Base-by-base conservation (phyloP, 345 rosid species). In the Euclidium syriacum region DNA sequence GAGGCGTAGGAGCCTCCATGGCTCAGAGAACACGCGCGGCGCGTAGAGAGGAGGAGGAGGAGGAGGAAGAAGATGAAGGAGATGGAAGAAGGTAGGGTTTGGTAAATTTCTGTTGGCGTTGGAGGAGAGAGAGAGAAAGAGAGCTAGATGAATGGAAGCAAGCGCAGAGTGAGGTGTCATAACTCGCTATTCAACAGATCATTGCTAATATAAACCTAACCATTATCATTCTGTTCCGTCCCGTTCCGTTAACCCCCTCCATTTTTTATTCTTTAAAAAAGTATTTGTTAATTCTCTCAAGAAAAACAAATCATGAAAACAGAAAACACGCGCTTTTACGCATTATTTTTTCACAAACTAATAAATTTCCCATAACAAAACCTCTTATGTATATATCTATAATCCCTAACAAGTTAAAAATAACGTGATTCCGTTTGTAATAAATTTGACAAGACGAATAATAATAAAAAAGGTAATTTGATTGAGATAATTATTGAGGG, bases 1-100 rank as follows among this genome's bases (percentile, higher is more conserved):
- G 77, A 61, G 70, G 70, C 65, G 67, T 61, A 2, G 59, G 59
- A 64, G 74, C 80, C 80, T 73, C 79, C 54, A 66, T 67, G 33
- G 65, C 2, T 49, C 0, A 11, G 54, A 20, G n/a, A 52, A 51
- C 66, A 58, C 59, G 55, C 67, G 59, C 73, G 59, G 73, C 60
- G 65, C 44, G 66, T 58, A 1, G 32, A 51, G 35, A 39, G 10
- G 40, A 27, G 33, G 38, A 11, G 16, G 49, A 46, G 30, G 47
- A 47, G 3, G 55, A 38, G 47, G 12, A 19, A 10, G 58, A 22
- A 14, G 17, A 52, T 7, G 61, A n/a, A 16, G 8, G 52, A 51
- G 62, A 29, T 9, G 35, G n/a, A 17, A 24, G 19, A 25, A 11
- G 61, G 48, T 69, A 61, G 67, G 67, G 40, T 61, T 52, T 44